Evolutionary conservation across 495 filamentous ascomycete genomes (phyloP), one percentile per base, ranked within the genome.

Genomic region (Trichoderma orchidacearum): DNA sequence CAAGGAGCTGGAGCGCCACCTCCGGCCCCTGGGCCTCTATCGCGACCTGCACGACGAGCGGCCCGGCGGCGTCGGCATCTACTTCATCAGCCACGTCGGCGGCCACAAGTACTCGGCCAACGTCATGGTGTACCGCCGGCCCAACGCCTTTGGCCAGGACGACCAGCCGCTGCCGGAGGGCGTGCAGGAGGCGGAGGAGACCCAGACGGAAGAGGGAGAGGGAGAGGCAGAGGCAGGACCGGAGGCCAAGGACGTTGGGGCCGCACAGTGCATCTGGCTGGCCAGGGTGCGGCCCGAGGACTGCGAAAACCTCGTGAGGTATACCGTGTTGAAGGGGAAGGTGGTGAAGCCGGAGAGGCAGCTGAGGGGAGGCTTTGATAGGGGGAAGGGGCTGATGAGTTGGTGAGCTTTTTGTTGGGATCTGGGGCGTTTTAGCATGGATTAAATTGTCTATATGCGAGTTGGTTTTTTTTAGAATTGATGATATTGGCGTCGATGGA

Each of bases 31-130:
- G 3, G 89, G 90, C 0, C 70, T 98, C 4, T 90, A 87, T 67
- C 84, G 94, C 23, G 93, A 97, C 64, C 70, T 91, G 32, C 81
- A 90, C 53, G 93, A 98, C 64, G 82, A 86, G 67, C 68, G 93
- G 36, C 85, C 89, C 0, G 92, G 91, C 15, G 93, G 94, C 1
- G 91, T 94, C 3, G 91, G 89, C 1, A 86, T 98, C 53, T 92
- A 96, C 63, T 98, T 97, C 65, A 90, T 97, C 62, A 90, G 83
- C 60, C 93, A 98, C 65, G 89, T 96, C 0, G 93, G 93, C 11
- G 93, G 93, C 0, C 93, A 98, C 65, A 94, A 95, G 70, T 97
- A 89, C 66, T 80, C 82, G 6, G 93, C 92, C 1, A 98, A 98
- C 62, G 78, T 96, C 62, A 85, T 98, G 69, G 73, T 98, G 0